Percentiles rank a stretch among this genome's conserved stretches.
Conservation (phyloP, 2,329 filamentous ascomycete genomes). For the Geosmithia putterillii region DNA sequence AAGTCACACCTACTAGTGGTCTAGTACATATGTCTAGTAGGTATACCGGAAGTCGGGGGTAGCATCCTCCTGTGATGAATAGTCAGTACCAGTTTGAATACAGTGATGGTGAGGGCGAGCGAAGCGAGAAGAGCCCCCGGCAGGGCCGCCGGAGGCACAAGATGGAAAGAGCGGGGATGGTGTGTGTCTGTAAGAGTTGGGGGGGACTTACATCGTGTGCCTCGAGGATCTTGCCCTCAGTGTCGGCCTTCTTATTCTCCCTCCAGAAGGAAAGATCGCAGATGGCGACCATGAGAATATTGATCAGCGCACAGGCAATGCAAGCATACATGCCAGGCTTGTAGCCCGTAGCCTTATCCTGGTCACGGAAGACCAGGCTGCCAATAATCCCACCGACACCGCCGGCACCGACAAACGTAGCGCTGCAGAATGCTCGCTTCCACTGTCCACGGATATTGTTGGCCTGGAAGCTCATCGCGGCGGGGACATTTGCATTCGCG, state of each 20-base stretch:
- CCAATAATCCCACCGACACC: slow-evolving; percentile 71
- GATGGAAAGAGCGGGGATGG: no score
- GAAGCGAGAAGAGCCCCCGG: neutral
- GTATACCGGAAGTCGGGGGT: slow-evolving; percentile 20
- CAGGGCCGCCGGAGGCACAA: no score
- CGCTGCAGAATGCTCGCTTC: slow-evolving; percentile 72
- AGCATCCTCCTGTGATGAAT: slow-evolving; percentile 12
- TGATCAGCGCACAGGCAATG: slow-evolving; percentile 35
- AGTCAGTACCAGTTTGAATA: slow-evolving; percentile 2
- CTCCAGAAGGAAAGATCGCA: slow-evolving; percentile 27
- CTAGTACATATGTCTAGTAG: slow-evolving; percentile 9
- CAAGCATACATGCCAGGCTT: slow-evolving; percentile 42
- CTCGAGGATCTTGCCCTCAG: slow-evolving; percentile 39
- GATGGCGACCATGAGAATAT: slow-evolving; percentile 28
- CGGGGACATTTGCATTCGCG: slow-evolving; percentile 66
- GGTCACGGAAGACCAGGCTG: slow-evolving; percentile 54
- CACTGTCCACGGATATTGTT: slow-evolving; percentile 84
- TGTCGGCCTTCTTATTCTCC: slow-evolving; percentile 37
- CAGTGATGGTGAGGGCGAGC: neutral
- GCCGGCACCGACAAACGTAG: slow-evolving; percentile 63
- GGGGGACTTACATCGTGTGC: slow-evolving; percentile 28
- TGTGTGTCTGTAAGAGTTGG: no score
- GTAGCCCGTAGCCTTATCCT: slow-evolving; percentile 40
- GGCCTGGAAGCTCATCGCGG: slow-evolving; percentile 66
- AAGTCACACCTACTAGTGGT: neutral